phyloP scores from a whole-genome alignment of 2,329 filamentous ascomycete genomes.

The Graphiopsis chlorocephala region DNA sequence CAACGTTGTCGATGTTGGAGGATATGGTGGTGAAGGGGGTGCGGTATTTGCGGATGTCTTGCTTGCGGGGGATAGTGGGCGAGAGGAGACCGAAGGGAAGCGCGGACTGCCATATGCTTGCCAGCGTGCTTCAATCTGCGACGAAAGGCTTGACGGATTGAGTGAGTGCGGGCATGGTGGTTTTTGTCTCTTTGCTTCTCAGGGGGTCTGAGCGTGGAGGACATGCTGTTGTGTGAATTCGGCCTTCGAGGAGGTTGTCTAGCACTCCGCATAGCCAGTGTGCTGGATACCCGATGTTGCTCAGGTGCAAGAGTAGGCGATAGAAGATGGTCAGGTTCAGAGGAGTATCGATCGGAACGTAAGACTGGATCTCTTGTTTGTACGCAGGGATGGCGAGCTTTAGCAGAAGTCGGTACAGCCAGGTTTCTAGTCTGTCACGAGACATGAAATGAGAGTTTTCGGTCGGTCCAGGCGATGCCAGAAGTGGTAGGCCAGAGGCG shows the following conservation, averaged over 20 bases:
- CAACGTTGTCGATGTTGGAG: neutral
- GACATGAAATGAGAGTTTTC: constrained; percentile 3
- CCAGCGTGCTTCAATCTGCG: constrained; percentile 16
- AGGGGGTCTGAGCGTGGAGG: constrained; percentile 19
- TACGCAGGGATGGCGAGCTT: constrained; percentile 18
- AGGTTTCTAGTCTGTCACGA: constrained; percentile 2
- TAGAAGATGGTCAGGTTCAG: constrained; percentile 21
- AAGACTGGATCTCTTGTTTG: neutral
- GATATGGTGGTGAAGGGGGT: constrained; percentile 9
- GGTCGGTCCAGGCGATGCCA: neutral
- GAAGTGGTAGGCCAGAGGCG: neutral
- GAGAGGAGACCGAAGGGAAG: constrained; percentile 17
- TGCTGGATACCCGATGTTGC: constrained; percentile 19
- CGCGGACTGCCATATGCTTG: constrained; percentile 16
- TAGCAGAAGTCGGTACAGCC: constrained; percentile 15
- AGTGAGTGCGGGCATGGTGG: neutral
- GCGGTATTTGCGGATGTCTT: constrained; percentile 16
- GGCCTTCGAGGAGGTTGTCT: constrained; percentile 14
- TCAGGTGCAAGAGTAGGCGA: constrained; percentile 17
- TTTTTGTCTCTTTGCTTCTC: constrained; percentile 15
- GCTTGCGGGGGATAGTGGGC: neutral
- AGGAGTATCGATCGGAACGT: constrained; percentile 18
- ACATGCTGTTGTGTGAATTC: constrained; percentile 16
- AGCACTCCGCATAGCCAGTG: constrained; percentile 18
- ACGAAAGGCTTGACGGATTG: constrained; percentile 19